Conservation (phyloP, 169 alveolate species). For the Cryptosporidium canis region DNA sequence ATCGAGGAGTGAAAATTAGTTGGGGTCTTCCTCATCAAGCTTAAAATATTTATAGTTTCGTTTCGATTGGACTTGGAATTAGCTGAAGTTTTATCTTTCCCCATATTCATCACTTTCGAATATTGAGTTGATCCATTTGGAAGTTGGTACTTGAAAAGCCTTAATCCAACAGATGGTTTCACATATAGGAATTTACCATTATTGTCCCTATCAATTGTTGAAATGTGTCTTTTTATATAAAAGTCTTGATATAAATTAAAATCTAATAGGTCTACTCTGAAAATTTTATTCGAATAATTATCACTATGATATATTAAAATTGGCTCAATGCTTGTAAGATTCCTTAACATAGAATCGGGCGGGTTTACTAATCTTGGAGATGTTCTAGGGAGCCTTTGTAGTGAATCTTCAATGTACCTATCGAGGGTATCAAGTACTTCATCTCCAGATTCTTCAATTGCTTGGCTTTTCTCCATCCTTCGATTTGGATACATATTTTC, state of each 20-base stretch:
- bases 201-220: conserved; percentile 7
- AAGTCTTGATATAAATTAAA: not conserved
- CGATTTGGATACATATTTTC: conserved; percentile 60
- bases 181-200: not conserved
- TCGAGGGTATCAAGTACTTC: conserved; percentile 29
- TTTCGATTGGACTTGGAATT: too few species aligned
- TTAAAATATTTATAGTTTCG: not conserved
- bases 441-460: not conserved
- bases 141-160: conserved; percentile 11
- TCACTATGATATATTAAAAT: not conserved
- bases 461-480: not conserved
- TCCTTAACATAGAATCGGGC: not conserved
- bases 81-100: not conserved
- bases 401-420: conserved; percentile 6
- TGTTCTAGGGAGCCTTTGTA: conserved; percentile 8
- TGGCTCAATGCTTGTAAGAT: not conserved
- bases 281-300: not conserved
- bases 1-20: conserved; percentile 30
- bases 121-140: conserved; percentile 1
- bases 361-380: not conserved
- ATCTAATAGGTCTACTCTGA: not conserved
- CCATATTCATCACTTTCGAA: not conserved
- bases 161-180: conserved; percentile 15
- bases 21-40: conserved; percentile 7
- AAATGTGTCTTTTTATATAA: conserved; percentile 18